These are phyloP conservation scores for Marchantia polymorpha DNA, from an alignment of 225 moss, liverwort and hornwort genomes.

Conservation along the genomic window DNA sequence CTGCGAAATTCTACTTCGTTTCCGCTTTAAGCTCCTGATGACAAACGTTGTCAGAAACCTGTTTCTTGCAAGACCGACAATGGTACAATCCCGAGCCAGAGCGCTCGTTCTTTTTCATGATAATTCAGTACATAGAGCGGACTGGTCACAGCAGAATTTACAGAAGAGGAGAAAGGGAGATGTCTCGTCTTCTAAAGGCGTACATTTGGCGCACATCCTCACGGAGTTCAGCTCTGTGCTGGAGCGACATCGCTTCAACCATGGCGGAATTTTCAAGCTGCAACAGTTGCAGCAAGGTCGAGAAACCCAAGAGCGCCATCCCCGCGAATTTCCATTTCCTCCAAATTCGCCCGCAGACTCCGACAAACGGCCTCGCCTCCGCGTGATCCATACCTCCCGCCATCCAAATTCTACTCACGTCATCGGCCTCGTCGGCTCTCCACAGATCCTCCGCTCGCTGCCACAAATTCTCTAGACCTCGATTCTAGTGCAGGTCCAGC, in stretches of 20 bases:
- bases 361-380: neutral
- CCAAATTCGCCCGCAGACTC: neutral
- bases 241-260: constrained; percentile 17
- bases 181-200: neutral
- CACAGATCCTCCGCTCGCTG: neutral
- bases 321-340: neutral
- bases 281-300: neutral
- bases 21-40: too few relatives aligned
- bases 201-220: constrained; percentile 46
- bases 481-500: neutral
- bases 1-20: too few relatives aligned
- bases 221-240: constrained; percentile 25
- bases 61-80: too few relatives aligned
- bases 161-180: neutral
- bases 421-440: neutral
- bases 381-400: neutral
- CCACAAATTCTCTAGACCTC: neutral
- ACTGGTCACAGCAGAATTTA: neutral
- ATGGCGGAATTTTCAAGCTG: neutral
- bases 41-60: too few relatives aligned
- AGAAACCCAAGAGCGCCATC: neutral
- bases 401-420: neutral
- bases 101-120: neutral
- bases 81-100: too few relatives aligned
- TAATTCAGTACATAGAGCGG: neutral